phyloP scores from a whole-genome alignment of 2,329 filamentous ascomycete species.

The Fusarium coffeatum region DNA sequence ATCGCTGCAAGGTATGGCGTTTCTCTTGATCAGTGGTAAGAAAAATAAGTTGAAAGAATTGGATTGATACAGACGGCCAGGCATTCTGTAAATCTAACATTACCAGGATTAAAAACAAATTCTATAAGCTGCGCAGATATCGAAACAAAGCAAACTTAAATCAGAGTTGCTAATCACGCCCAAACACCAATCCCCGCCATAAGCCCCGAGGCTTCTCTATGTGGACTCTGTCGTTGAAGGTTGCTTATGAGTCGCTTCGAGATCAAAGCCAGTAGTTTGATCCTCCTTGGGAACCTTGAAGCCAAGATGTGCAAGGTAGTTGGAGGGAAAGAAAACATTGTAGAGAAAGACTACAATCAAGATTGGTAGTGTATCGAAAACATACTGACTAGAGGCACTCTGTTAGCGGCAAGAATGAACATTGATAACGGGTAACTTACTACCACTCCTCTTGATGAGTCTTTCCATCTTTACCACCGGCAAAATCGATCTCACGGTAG shows the following conservation, averaged over 20 bases:
- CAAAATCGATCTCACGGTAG: constrained; percentile 39
- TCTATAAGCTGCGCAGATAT: neutral
- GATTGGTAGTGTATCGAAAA: constrained; percentile 35
- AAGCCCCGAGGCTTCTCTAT: neutral
- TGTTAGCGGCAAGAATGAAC: neutral
- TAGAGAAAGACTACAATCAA: constrained; percentile 35
- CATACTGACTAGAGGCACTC: constrained; percentile 6
- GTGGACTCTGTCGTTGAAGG: neutral
- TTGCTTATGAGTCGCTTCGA: neutral
- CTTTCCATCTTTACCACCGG: constrained; percentile 25
- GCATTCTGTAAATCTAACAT: neutral
- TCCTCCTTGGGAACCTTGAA: constrained; percentile 26
- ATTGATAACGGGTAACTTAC: neutral
- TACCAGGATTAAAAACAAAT: neutral
- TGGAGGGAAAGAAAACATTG: constrained; percentile 35
- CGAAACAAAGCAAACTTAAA: neutral
- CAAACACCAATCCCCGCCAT: neutral
- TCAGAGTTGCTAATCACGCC: neutral
- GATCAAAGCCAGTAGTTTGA: neutral
- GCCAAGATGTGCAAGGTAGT: constrained; percentile 34
- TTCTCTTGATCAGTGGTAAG: neutral
- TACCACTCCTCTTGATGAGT: constrained; percentile 41
- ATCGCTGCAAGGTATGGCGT: neutral
- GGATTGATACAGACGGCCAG: neutral
- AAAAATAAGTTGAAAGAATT: neutral